Conservation (phyloP, 257 asterid genomes). For the Rhazya stricta region DNA sequence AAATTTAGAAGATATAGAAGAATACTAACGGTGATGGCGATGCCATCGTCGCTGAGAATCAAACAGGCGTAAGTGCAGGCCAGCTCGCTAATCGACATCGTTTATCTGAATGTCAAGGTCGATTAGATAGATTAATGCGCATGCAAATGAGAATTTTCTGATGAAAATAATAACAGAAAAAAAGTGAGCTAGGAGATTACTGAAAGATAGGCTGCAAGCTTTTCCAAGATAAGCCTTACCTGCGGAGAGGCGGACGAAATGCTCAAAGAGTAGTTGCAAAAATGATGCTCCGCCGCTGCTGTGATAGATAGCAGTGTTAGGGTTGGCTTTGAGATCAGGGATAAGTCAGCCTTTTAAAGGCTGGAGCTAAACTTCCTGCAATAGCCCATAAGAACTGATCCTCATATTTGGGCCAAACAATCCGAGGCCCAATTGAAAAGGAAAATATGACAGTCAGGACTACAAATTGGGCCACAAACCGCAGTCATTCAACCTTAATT, state of each 20-base stretch:
- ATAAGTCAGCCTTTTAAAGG: background rate
- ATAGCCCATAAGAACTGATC: background rate
- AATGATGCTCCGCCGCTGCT: background rate
- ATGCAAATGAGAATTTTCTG: background rate
- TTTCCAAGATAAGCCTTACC: background rate
- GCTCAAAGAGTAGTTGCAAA: background rate
- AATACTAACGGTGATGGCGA: slow-evolving; percentile 18
- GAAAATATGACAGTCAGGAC: too few relatives aligned
- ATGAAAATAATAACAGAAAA: background rate
- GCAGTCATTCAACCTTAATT: too few relatives aligned
- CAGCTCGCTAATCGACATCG: slow-evolving; percentile 14
- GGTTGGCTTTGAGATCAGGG: background rate
- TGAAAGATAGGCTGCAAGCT: background rate
- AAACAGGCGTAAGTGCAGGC: slow-evolving; percentile 22
- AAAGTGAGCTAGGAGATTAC: background rate
- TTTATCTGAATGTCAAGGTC: background rate
- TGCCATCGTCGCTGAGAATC: slow-evolving; percentile 24
- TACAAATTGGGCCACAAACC: too few relatives aligned
- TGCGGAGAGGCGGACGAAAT: background rate
- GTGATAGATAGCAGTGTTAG: background rate
- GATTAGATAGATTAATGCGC: background rate
- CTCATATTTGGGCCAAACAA: background rate
- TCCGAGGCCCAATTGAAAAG: background rate
- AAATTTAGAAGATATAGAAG: background rate
- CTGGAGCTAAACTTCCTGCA: background rate